Conservation (phyloP, 2,329 filamentous ascomycete species). For the Curvularia hawaiiensis region DNA sequence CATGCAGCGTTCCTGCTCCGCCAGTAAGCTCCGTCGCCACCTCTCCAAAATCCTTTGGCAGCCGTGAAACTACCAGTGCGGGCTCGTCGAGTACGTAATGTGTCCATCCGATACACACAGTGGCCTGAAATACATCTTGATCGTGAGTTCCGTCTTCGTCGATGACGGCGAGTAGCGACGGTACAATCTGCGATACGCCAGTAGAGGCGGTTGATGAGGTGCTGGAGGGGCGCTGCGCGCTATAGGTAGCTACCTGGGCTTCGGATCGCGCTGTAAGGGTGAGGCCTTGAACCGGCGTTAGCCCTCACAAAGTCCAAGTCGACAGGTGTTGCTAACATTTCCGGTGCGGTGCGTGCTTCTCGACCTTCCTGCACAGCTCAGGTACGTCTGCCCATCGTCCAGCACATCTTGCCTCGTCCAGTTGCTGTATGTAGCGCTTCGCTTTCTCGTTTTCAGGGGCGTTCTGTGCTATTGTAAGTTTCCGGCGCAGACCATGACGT, state of each 20-base stretch:
- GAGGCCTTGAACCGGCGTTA: constrained; percentile 47
- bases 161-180: constrained; percentile 48
- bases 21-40: constrained; percentile 29
- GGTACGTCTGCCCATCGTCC: constrained; percentile 86
- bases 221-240: constrained; percentile 49
- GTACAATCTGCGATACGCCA: constrained; percentile 44
- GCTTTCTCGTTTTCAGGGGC: constrained; percentile 72
- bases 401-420: constrained; percentile 87
- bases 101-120: constrained; percentile 82
- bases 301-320: constrained; percentile 14
- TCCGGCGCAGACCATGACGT: constrained; percentile 38
- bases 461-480: constrained; percentile 47
- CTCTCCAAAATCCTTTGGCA: constrained; percentile 66
- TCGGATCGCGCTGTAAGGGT: constrained; percentile 55
- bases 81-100: constrained; percentile 79
- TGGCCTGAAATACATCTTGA: constrained; percentile 75
- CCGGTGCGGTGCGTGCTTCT: constrained; percentile 87
- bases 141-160: constrained; percentile 48
- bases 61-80: constrained; percentile 60
- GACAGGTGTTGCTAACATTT: constrained; percentile 66
- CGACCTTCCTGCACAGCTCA: constrained; percentile 89
- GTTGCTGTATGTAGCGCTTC: constrained; percentile 76
- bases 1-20: constrained; percentile 55
- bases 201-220: constrained; percentile 46
- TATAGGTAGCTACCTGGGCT: constrained; percentile 53